These are phyloP conservation scores for Barnettozyma californica DNA, from an alignment of 805 yeast species.

Conservation along the genomic window DNA sequence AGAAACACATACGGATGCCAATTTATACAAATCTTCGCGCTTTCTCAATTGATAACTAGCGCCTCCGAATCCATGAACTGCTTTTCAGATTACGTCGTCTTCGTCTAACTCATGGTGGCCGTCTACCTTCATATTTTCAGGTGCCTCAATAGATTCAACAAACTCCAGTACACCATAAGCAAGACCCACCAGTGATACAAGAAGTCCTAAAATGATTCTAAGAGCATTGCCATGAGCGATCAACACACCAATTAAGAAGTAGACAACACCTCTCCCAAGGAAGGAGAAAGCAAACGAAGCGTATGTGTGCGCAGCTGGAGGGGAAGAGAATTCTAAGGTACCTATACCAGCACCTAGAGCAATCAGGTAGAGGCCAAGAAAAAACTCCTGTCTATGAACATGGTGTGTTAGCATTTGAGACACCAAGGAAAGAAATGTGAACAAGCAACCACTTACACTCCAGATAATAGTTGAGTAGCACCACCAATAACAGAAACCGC, in stretches of 20 bases:
- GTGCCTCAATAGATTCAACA: slow-evolving; percentile 70
- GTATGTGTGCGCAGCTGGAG: slow-evolving; percentile 58
- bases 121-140: slow-evolving; percentile 69
- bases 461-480: slow-evolving; percentile 24
- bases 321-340: slow-evolving; percentile 33
- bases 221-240: slow-evolving; percentile 48
- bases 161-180: slow-evolving; percentile 60
- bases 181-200: slow-evolving; percentile 58
- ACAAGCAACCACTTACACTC: slow-evolving; percentile 33
- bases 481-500: slow-evolving; percentile 39
- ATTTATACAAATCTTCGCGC: neutral
- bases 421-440: neutral
- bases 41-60: neutral
- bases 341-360: slow-evolving; percentile 51
- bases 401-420: neutral
- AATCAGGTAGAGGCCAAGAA: slow-evolving; percentile 54
- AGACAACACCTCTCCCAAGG: slow-evolving; percentile 69
- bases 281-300: slow-evolving; percentile 59
- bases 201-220: slow-evolving; percentile 50
- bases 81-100: slow-evolving; percentile 27
- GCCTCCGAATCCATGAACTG: neutral
- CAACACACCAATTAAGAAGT: slow-evolving; percentile 44
- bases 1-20: too few species aligned
- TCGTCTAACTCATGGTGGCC: slow-evolving; percentile 34
- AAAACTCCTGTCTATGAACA: slow-evolving; percentile 29